Percentiles rank a stretch among this genome's conserved stretches.
Evolutionary conservation across 2,329 filamentous ascomycete species (phyloP).

Genomic region (Cytospora schulzeri): DNA sequence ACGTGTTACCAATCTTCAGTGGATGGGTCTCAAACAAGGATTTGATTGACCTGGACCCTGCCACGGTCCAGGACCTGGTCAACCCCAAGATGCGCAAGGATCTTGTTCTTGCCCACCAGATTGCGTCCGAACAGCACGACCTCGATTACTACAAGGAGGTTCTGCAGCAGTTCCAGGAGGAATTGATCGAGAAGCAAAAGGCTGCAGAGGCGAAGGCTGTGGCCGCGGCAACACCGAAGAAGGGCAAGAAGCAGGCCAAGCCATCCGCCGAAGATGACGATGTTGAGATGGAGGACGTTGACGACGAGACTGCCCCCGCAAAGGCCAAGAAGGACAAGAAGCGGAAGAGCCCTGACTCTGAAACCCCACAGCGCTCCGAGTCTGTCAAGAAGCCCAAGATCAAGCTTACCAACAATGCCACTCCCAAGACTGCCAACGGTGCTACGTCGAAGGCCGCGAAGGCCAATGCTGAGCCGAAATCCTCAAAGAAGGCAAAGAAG

Average conservation of each 20-base stretch:
- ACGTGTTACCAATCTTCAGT: slow-evolving; percentile 49
- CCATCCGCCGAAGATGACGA: slow-evolving; percentile 22
- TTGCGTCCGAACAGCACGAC: slow-evolving; percentile 77
- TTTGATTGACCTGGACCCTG: slow-evolving; percentile 74
- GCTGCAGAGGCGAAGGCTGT: slow-evolving; percentile 50
- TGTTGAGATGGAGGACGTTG: slow-evolving; percentile 48
- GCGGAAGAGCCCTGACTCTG: slow-evolving; percentile 77
- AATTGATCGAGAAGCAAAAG: slow-evolving; percentile 60
- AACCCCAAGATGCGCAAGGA: slow-evolving; percentile 81
- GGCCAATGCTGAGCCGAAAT: slow-evolving; percentile 55
- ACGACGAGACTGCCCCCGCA: slow-evolving; percentile 48
- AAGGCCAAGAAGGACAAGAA: slow-evolving; percentile 68
- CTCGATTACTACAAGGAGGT: slow-evolving; percentile 83
- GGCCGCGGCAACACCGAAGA: slow-evolving; percentile 44
- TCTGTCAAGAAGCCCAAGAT: slow-evolving; percentile 71
- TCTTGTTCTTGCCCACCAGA: slow-evolving; percentile 74
- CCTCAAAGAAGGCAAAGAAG: slow-evolving; percentile 52
- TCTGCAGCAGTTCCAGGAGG: slow-evolving; percentile 69
- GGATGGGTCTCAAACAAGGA: slow-evolving; percentile 89
- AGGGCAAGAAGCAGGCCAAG: slow-evolving; percentile 51
- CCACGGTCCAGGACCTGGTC: slow-evolving; percentile 67
- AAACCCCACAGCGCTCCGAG: slow-evolving; percentile 61
- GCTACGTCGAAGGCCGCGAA: slow-evolving; percentile 58
- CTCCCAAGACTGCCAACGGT: slow-evolving; percentile 71
- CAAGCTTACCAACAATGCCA: slow-evolving; percentile 64